Percentiles rank a stretch among this genome's conserved stretches.
Conservation (phyloP, 2,329 filamentous ascomycete genomes). For the Nigrograna mackinnonii region DNA sequence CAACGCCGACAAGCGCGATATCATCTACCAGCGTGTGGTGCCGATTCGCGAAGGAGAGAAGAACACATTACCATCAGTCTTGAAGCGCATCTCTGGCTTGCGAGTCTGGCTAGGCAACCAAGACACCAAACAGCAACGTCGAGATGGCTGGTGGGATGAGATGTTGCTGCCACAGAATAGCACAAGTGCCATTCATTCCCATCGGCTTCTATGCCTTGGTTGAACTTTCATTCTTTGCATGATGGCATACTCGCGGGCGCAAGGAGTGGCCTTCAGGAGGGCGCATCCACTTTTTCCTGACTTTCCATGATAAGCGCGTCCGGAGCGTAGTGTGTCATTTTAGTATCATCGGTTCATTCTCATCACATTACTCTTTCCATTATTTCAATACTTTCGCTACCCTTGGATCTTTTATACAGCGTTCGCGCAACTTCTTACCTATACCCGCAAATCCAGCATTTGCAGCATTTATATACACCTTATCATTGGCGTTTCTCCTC, state of each 20-base stretch:
- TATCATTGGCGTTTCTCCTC: too few species aligned
- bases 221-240: constrained; percentile 6
- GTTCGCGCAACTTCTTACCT: too few species aligned
- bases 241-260: neutral
- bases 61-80: constrained; percentile 32
- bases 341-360: too few species aligned
- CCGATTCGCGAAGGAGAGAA: constrained; percentile 36
- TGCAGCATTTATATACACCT: too few species aligned
- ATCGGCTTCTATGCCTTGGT: constrained; percentile 20
- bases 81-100: constrained; percentile 32
- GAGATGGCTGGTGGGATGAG: constrained; percentile 38
- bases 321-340: too few species aligned
- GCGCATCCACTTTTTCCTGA: too few species aligned
- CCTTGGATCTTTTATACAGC: too few species aligned
- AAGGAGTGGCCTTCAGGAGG: too few species aligned
- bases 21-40: constrained; percentile 32
- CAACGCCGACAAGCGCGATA: constrained; percentile 34
- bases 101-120: constrained; percentile 34
- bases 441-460: too few species aligned
- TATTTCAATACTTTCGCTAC: too few species aligned
- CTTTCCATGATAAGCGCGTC: too few species aligned
- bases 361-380: too few species aligned
- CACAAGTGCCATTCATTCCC: constrained; percentile 17
- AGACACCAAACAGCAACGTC: constrained; percentile 19
- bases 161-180: constrained; percentile 33